A percentile compares a stretch with the other conserved stretches of the same genome.
These are phyloP conservation scores for Syzygium syzygioides DNA, from an alignment of 441 rosid species.

Conservation along the genomic window DNA sequence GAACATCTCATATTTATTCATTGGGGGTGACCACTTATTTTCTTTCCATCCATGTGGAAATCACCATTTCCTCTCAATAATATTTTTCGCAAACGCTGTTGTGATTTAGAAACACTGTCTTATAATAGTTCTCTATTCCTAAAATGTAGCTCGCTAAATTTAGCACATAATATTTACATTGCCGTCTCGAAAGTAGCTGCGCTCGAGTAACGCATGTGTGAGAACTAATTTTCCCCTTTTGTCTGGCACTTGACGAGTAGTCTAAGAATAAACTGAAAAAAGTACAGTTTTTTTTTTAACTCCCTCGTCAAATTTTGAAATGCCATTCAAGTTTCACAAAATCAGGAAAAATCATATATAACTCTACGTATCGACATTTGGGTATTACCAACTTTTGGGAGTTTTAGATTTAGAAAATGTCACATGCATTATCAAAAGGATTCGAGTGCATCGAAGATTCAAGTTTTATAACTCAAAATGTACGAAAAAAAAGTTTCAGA, in stretches of 20 bases:
- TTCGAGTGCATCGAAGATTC: neutral
- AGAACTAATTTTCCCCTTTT: too few species aligned
- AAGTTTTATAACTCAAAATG: neutral
- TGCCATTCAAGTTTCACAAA: neutral
- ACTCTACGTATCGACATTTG: neutral
- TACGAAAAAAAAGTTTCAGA: neutral
- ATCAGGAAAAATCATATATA: neutral
- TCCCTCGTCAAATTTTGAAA: neutral
- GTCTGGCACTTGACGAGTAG: neutral
- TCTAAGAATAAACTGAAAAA: neutral
- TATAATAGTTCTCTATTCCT: neutral
- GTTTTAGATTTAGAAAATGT: neutral
- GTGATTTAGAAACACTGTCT: neutral
- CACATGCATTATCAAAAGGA: neutral
- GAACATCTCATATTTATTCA: neutral
- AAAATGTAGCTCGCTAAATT: neutral
- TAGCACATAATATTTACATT: neutral
- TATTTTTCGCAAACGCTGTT: fast-evolving
- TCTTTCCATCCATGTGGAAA: neutral
- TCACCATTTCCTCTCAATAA: neutral
- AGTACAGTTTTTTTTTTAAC: neutral
- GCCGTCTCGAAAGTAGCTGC: neutral
- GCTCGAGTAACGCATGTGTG: neutral
- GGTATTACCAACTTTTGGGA: neutral
- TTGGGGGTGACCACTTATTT: neutral